phyloP scores from a whole-genome alignment of 495 filamentous ascomycete genomes.

The Aspergillus kassunensis region DNA sequence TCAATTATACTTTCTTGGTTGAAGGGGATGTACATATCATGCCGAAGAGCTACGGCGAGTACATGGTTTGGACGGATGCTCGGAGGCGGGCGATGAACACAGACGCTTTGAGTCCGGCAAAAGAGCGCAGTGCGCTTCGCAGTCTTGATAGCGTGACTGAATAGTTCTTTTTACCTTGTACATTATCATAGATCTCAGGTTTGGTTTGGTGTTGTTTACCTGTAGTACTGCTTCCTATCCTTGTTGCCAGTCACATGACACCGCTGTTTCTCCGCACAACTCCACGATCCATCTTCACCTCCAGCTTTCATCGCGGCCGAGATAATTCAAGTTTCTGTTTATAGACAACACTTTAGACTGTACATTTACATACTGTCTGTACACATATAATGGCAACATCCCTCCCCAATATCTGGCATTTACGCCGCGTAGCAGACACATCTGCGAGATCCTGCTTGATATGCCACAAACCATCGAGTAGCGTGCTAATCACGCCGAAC shows the following conservation, averaged over 20 bases:
- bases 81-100: constrained; percentile 54
- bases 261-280: constrained; percentile 11
- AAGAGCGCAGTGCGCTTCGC: constrained; percentile 35
- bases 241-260: constrained; percentile 19
- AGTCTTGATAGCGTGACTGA: constrained; percentile 46
- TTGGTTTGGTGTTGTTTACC: too few relatives aligned
- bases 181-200: too few relatives aligned
- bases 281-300: neutral
- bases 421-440: constrained; percentile 83
- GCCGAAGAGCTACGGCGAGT: constrained; percentile 70
- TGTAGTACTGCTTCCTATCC: too few relatives aligned
- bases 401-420: constrained; percentile 78
- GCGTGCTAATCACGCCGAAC: constrained; percentile 84
- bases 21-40: constrained; percentile 68
- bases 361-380: neutral
- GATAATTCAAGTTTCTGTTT: neutral
- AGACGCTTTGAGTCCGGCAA: constrained; percentile 30
- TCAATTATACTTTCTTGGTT: constrained; percentile 83
- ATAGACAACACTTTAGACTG: neutral
- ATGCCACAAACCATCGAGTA: constrained; percentile 84
- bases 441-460: constrained; percentile 79
- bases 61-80: constrained; percentile 77
- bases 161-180: constrained; percentile 27
- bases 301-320: neutral
- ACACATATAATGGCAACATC: constrained; percentile 37